Evolutionary conservation across 192 early-diverging fungal species (phyloP), one percentile per base, ranked within the genome.

Genomic region (Linnemannia zychae): DNA sequence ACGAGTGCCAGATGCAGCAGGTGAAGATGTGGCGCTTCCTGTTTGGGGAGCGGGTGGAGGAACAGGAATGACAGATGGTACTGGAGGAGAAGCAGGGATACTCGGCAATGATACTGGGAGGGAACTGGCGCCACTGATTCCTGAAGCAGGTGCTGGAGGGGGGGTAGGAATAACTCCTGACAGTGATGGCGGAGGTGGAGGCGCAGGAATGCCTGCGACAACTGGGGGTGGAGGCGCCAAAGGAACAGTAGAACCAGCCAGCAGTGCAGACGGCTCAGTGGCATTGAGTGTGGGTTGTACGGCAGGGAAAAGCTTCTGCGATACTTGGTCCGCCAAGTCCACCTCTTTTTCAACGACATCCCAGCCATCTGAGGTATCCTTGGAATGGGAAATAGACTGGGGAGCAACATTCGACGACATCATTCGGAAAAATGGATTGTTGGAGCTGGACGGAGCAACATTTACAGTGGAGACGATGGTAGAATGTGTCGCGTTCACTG

Each of bases 381-480:
- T 84, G 47, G 76, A 78, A 38, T 84, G 81, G 9, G 71, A n/a
- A 11, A 17, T 6, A 2, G 65, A 1, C 34, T 50, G 71, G 18
- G 46, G n/a, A 24, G 53, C 57, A n/a, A 40, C 22, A 50, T 12
- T 57, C 0, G 71, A 71, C 6, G 79, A 73, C 49, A 84, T 66
- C 81, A 84, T 84, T 2, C 48, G 49, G 76, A 84, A 84, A 67
- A 84, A 84, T 4, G 81, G 81, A 36, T 84, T 84, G 76, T 84
- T 84, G 20, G 81, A 80, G 48, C 28, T 73, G 18, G 78, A 69
- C 5, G 48, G 12, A 52, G 46, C n/a, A 44, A 28, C 66, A 13
- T 22, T 18, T 4, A 20, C 36, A 28, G 72, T 4, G 11, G 53
- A 9, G n/a, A 9, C 38, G 28, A 31, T 40, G 4, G 38, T 31